Evolutionary conservation across 176 grass and related monocot species (phyloP), one percentile per base, ranked within the genome.

Genomic region (Zoysia japonica): DNA sequence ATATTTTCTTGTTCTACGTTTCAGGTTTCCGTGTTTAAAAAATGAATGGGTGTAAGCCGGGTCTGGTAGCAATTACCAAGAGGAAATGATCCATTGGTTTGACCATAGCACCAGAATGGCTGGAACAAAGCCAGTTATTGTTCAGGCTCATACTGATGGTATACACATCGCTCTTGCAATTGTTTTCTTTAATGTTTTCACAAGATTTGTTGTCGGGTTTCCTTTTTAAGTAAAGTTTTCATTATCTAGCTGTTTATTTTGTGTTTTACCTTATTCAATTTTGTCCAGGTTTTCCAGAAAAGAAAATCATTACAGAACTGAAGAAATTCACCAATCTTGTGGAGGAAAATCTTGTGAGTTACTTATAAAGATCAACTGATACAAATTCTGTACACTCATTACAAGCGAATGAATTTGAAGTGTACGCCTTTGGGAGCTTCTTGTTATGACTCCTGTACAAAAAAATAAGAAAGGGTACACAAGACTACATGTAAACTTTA

Each of bases 71-170:
- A 75, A 48, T 80, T 75, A 79, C 65, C 17, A 60, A 11, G 37
- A 75, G 68, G 76, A 64, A 67, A 77, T 75, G 50, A 87, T 91
- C 68, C 76, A 65, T 81, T 80, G 66, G 16, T 82, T 89, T 83
- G 64, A 88, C 40, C 47, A 68, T 80, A 83, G 68, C 76, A 77
- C 56, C 37, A 70, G 68, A 76, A 89, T 84, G 81, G 78, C 73
- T 47, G 77, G 68, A 89, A 55, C 37, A 71, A 91, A 85, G 17
- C 16, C 70, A 77, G 62, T 59, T 70, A 65, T 80, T 35, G 77
- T 72, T 74, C 87, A 91, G 71, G 35, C 63, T 68, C 64, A 79
- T 59, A 49, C 63, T 82, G 86, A 94, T 87, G 86, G 86, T 94
- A 89, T 49, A 50, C 9, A 55, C 64, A 55, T 70, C 70, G 6